Conservation (phyloP, 2,329 filamentous ascomycete genomes). For the Grosmannia penicillata region DNA sequence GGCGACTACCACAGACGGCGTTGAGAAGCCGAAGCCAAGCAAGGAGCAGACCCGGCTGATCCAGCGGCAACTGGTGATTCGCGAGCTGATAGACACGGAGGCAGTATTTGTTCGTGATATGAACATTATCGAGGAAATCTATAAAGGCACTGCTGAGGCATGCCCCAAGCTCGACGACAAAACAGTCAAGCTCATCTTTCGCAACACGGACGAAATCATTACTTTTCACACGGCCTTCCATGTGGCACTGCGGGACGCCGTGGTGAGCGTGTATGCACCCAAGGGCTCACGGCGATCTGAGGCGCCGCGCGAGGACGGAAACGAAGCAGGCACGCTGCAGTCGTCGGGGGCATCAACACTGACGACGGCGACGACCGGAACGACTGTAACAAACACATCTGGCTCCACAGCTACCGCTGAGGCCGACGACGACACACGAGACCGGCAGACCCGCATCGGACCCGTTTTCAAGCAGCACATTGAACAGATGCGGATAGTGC, state of each 20-base stretch:
- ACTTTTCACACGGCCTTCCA: slow-evolving; percentile 72
- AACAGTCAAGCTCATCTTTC: slow-evolving; percentile 81
- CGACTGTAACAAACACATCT: background rate
- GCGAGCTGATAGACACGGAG: slow-evolving; percentile 88
- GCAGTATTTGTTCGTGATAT: slow-evolving; percentile 84
- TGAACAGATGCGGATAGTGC: slow-evolving; percentile 43
- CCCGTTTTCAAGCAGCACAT: slow-evolving; percentile 41
- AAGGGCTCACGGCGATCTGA: slow-evolving; percentile 17
- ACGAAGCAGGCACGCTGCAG: too few species aligned
- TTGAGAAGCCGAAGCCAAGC: slow-evolving; percentile 25
- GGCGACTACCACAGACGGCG: background rate
- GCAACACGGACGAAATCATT: slow-evolving; percentile 84
- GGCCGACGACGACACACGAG: slow-evolving; percentile 31
- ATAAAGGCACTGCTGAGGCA: slow-evolving; percentile 79
- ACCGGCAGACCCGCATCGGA: slow-evolving; percentile 36
- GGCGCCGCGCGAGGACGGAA: slow-evolving; percentile 16
- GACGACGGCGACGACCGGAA: slow-evolving; percentile 15
- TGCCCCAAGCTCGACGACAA: slow-evolving; percentile 66
- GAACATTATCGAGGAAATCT: slow-evolving; percentile 95
- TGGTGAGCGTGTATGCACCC: slow-evolving; percentile 64
- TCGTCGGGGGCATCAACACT: too few species aligned
- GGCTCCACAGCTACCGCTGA: slow-evolving; percentile 12
- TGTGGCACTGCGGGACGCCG: slow-evolving; percentile 65
- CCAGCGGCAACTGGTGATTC: slow-evolving; percentile 72
- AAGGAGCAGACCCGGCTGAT: slow-evolving; percentile 58